A percentile compares a stretch with the other conserved stretches of the same genome.
Conservation (phyloP, 257 asterid genomes). For the Solanum sitiens region DNA sequence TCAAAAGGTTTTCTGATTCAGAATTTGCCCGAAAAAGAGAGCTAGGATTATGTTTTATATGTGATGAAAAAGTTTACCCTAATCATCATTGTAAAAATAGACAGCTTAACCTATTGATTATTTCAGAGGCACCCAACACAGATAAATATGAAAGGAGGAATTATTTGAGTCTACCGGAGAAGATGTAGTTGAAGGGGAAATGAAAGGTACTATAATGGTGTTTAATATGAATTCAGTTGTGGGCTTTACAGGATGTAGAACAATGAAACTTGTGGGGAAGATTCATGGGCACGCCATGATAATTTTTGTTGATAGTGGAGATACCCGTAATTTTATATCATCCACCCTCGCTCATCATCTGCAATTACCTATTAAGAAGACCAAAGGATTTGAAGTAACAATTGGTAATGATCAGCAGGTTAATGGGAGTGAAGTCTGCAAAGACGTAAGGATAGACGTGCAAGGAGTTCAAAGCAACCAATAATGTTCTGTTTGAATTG, state of each 20-base stretch:
- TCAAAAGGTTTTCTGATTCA: background rate
- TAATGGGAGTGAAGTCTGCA: background rate
- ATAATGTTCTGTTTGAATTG: background rate
- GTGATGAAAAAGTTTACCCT: background rate
- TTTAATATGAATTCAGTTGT: too few species aligned
- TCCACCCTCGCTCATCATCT: background rate
- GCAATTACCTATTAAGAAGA: background rate
- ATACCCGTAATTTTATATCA: background rate
- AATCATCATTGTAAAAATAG: background rate
- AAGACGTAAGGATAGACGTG: background rate
- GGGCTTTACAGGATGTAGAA: too few species aligned
- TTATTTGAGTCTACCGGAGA: too few species aligned
- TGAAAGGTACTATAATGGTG: too few species aligned
- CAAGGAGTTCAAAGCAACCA: background rate
- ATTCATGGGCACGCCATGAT: too few species aligned
- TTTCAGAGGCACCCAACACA: background rate
- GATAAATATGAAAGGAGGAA: background rate
- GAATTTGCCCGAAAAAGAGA: background rate
- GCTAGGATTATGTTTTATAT: background rate
- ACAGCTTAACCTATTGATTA: background rate
- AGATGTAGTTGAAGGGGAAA: too few species aligned
- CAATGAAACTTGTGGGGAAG: too few species aligned
- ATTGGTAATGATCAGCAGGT: background rate
- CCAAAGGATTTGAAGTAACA: background rate
- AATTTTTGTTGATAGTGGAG: too few species aligned